Evolutionary conservation across 345 rosid species (phyloP).

Genomic region (Cochlearia excelsa): DNA sequence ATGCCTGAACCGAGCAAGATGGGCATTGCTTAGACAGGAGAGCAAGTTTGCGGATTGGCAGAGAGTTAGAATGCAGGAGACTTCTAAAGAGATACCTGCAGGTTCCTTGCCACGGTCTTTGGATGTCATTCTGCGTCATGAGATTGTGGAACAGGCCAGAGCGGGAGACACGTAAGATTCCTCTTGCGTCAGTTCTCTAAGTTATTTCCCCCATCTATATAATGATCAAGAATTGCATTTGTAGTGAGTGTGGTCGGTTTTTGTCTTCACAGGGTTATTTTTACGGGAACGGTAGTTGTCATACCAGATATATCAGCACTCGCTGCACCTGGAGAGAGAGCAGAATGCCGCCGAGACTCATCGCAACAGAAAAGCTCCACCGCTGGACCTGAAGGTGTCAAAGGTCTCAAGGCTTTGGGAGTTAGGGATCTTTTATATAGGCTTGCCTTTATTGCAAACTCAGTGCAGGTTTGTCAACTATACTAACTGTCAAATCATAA

Average conservation of each 20-base stretch:
- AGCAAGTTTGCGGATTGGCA: constrained; percentile 99
- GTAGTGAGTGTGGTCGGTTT: not conserved
- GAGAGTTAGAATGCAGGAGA: constrained; percentile 98
- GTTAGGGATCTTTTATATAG: constrained; percentile 94
- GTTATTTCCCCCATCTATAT: not conserved
- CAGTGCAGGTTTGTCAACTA: constrained; percentile 70
- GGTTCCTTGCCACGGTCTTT: constrained; percentile 93
- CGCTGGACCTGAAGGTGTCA: constrained; percentile 74
- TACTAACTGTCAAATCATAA: constrained; percentile 5
- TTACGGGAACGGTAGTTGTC: constrained; percentile 88
- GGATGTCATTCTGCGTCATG: constrained; percentile 93
- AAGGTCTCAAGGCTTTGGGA: constrained; percentile 83
- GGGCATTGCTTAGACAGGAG: constrained; percentile 93
- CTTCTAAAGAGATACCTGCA: constrained; percentile 94
- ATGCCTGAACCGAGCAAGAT: constrained; percentile 60
- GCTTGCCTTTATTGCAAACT: constrained; percentile 89
- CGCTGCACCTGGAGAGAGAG: constrained; percentile 95
- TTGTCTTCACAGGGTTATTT: constrained; percentile 63
- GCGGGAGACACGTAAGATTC: constrained; percentile 89
- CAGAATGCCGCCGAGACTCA: constrained; percentile 77
- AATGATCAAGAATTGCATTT: constrained; percentile 6
- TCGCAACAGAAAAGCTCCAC: constrained; percentile 56
- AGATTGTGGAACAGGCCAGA: constrained; percentile 95
- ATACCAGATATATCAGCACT: constrained; percentile 89
- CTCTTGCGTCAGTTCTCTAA: not conserved